These are phyloP conservation scores for Arachis stenosperma DNA, from an alignment of 306 rosid genomes.

Conservation along the genomic window DNA sequence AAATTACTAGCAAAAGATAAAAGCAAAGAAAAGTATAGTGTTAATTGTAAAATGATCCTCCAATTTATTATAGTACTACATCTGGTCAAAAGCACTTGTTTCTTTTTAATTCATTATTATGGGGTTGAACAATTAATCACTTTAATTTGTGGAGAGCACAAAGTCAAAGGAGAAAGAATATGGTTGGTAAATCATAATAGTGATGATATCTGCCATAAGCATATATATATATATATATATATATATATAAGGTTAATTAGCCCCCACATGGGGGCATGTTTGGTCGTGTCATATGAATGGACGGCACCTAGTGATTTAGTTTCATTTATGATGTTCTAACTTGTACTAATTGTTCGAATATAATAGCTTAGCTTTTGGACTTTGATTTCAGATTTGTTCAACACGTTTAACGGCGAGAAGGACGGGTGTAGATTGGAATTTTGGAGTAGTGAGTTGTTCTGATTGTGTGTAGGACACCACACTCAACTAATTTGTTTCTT, in stretches of 20 bases:
- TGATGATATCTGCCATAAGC: constrained; percentile 12
- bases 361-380: neutral
- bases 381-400: constrained; percentile 11
- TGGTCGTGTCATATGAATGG: neutral
- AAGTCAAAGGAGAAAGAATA: constrained; percentile 36
- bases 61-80: neutral
- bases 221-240: no score
- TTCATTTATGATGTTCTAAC: constrained; percentile 12
- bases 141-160: constrained; percentile 15
- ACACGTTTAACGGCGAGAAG: constrained; percentile 53
- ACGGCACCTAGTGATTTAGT: constrained; percentile 8
- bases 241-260: neutral
- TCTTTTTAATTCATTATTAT: constrained; percentile 22
- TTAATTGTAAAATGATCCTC: constrained; percentile 21
- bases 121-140: neutral
- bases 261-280: constrained; percentile 49
- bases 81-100: constrained; percentile 13
- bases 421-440: constrained; percentile 39
- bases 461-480: neutral
- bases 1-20: neutral
- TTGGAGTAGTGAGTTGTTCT: neutral
- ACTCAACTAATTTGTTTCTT: neutral
- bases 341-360: neutral
- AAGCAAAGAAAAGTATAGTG: constrained; percentile 13
- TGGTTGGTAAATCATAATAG: constrained; percentile 18